phyloP scores from a whole-genome alignment of 2,329 filamentous ascomycete species.

The Talaromyces sp. region DNA sequence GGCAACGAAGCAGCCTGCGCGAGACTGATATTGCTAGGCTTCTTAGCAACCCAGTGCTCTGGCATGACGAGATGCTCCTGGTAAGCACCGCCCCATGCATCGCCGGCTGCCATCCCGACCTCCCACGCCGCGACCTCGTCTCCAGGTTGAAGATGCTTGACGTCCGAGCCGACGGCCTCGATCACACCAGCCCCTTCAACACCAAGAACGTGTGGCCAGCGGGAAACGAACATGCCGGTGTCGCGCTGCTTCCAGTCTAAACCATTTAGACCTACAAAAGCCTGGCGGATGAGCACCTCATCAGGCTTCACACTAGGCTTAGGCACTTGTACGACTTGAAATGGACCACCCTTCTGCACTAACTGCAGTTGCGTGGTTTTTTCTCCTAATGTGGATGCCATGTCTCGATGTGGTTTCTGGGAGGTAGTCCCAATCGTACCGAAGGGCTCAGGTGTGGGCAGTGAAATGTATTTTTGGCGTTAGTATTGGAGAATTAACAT shows the following conservation, averaged over 20 bases:
- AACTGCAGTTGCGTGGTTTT: conserved; percentile 4
- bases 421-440: neutral
- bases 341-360: conserved; percentile 6
- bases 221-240: conserved; percentile 20
- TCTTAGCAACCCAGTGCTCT: conserved; percentile 16
- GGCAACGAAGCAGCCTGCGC: conserved; percentile 23
- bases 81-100: conserved; percentile 7
- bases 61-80: conserved; percentile 14
- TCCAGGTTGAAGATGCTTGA: conserved; percentile 14
- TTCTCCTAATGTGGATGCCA: neutral
- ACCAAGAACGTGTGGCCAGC: conserved; percentile 30
- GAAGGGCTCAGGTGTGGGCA: neutral
- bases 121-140: conserved; percentile 5
- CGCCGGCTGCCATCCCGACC: neutral
- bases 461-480: neutral
- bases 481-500: neutral
- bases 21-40: conserved; percentile 22
- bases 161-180: conserved; percentile 26
- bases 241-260: conserved; percentile 30
- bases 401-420: neutral
- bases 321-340: conserved; percentile 1
- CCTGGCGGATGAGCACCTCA: conserved; percentile 28
- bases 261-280: conserved; percentile 28
- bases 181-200: conserved; percentile 30
- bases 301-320: conserved; percentile 9